Evolutionary conservation across 345 rosid species (phyloP), one percentile per base, ranked within the genome.

Genomic region (Brassica rapa): DNA sequence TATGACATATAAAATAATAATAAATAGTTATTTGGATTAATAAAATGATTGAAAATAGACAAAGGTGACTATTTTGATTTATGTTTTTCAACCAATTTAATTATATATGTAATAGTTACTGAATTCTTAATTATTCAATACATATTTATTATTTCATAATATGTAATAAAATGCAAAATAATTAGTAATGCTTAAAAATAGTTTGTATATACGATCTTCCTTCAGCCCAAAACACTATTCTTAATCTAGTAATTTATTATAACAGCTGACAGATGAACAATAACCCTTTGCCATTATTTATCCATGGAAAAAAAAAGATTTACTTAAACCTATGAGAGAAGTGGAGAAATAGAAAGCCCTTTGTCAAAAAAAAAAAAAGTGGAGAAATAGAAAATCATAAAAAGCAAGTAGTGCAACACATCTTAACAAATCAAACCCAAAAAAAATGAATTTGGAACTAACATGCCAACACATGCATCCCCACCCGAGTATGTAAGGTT

Each of bases 401-500:
- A 32, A 78, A 73, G 78, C 69, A 67, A 79, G 57, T n/a, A 16
- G 23, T 67, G 56, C 12, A 2, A 11, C 63, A 11, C 64, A 7
- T 62, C 61, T 67, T 63, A 65, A 65, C 72, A 37, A 37, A 30
- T 66, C 51, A 55, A 66, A 43, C 62, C 19, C 19, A 19, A 19
- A 19, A 46, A 53, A 65, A 3, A 56, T 64, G 1, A 67, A 60
- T 23, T 65, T 73, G 67, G 24, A 61, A 46, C 74, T 68, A 79
- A 73, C 82, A 79, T 73, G 82, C 70, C 73, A 73, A 73, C 77
- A 79, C 82, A 72, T 78, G 82, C 63, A 29, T 39, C 51, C 72
- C 81, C 62, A 56, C 68, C 69, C 68, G 24, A 29, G 51, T 72
- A 43, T 72, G 53, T 14, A 24, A 33, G 14, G 2, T 61, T 16